These are phyloP conservation scores for Fraxinus albicans DNA, from an alignment of 305 asterid species.

Conservation along the genomic window DNA sequence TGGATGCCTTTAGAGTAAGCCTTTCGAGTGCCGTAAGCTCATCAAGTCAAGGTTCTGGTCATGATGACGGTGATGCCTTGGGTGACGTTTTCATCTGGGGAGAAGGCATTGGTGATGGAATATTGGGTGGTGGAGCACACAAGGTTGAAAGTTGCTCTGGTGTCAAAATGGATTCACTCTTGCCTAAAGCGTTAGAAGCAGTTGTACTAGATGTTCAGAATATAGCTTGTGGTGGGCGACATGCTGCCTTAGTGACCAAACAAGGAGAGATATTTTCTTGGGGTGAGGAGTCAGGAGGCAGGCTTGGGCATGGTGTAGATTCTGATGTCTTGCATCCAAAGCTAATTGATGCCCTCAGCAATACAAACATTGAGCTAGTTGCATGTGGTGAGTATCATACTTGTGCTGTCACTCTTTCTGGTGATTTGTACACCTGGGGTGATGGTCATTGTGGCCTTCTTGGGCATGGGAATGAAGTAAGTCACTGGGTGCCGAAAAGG, in stretches of 20 bases:
- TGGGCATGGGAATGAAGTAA: slow-evolving; percentile 78
- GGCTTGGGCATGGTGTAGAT: slow-evolving; percentile 87
- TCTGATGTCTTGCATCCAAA: slow-evolving; percentile 67
- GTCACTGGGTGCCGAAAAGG: slow-evolving; percentile 93
- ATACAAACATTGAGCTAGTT: slow-evolving; percentile 64
- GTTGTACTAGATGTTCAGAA: slow-evolving; percentile 84
- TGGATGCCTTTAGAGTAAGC: slow-evolving; percentile 76
- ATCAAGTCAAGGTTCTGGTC: slow-evolving; percentile 86
- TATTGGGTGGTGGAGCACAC: slow-evolving; percentile 61
- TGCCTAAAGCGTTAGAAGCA: slow-evolving; percentile 75
- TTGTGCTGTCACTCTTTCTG: slow-evolving; percentile 71
- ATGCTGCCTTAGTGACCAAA: slow-evolving; percentile 78
- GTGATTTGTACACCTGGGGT: slow-evolving; percentile 92
- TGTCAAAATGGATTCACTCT: slow-evolving; percentile 54
- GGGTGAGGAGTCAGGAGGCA: slow-evolving; percentile 93
- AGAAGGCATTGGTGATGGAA: slow-evolving; percentile 70
- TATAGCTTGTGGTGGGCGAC: slow-evolving; percentile 84
- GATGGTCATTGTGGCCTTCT: slow-evolving; percentile 93
- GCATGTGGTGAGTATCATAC: slow-evolving; percentile 93
- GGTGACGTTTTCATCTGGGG: slow-evolving; percentile 87
- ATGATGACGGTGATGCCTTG: slow-evolving; percentile 74
- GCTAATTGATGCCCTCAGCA: slow-evolving; percentile 60
- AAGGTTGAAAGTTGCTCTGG: slow-evolving; percentile 47
- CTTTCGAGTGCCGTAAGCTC: slow-evolving; percentile 90
- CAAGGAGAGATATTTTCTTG: slow-evolving; percentile 92